A percentile compares a stretch with the other conserved stretches of the same genome.
phyloP scores from a whole-genome alignment of 345 rosid genomes.

The Corchorus olitorius region DNA sequence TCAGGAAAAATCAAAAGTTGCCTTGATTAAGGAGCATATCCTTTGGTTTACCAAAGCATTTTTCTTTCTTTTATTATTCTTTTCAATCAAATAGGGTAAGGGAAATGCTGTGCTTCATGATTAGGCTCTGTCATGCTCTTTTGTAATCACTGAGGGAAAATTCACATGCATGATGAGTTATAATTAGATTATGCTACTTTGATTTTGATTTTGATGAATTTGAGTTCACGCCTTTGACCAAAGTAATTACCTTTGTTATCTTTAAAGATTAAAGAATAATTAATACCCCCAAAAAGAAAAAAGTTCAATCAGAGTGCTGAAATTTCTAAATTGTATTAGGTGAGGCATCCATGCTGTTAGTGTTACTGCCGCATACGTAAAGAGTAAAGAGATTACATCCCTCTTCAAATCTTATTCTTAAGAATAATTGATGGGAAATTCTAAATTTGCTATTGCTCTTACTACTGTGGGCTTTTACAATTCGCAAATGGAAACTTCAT shows the following conservation, averaged over 20 bases:
- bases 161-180: slow-evolving; percentile 2
- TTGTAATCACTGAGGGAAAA: neutral
- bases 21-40: neutral
- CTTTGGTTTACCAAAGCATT: neutral
- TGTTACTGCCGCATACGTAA: neutral
- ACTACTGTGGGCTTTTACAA: neutral
- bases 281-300: neutral
- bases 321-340: neutral
- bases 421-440: neutral
- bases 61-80: too few species aligned
- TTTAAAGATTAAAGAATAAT: neutral
- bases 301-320: neutral
- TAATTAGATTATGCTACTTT: neutral
- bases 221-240: neutral
- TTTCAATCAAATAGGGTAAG: neutral
- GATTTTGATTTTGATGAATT: neutral
- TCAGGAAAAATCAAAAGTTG: neutral
- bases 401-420: neutral
- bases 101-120: slow-evolving; percentile 1
- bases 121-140: neutral
- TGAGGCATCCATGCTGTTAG: neutral
- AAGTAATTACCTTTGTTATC: slow-evolving; percentile 1
- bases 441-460: neutral
- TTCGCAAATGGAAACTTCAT: neutral
- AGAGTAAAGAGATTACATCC: neutral